Evolutionary conservation across 306 rosid genomes (phyloP), one percentile per base, ranked within the genome.

Genomic region (Medicago lupulina): DNA sequence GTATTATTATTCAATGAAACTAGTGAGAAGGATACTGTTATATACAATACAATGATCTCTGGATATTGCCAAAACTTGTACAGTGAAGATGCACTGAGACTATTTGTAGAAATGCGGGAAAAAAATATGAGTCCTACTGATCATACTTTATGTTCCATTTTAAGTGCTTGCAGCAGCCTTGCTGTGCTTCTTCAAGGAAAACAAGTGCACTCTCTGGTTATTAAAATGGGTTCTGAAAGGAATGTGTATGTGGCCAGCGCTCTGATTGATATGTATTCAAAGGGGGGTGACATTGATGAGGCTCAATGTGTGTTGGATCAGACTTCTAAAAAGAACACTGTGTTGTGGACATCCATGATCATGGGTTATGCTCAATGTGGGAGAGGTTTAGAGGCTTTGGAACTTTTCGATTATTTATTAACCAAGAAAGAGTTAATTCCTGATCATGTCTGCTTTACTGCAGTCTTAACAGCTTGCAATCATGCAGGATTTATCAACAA

Each of bases 221-320:
- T 81, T 63, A 89, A 84, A 86, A 80, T 82, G 86, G 91, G 92
- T 70, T 86, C 88, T 17, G 85, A 82, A 65, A 79, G 81, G 63
- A 89, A 86, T 80, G 81, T 86, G 44, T 89, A 84, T 47, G 86
- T 87, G 69, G 88, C 77, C 69, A 84, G 90, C 79, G 84, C 95
- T 70, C 76, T 89, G 78, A 75, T 87, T 18, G 91, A 89, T 81
- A 89, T 89, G 95, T 89, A 89, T 67, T 87, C 95, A 2, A 87
- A 89, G 77, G 79, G 92, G 9, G 90, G 95, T 14, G 84, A 86
- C 63, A 53, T 87, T 41, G 84, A 86, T 7, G 88, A 71, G 10
- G 90, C 95, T 57, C 74, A 61, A 55, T 12, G 19, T 23, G 81
- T 89, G 81, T 87, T 85, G 50, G 84, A 84, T 70, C 88, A 62